Evolutionary conservation across 179 eudicot genomes (phyloP).

Genomic region (Patellifolia procumbens): DNA sequence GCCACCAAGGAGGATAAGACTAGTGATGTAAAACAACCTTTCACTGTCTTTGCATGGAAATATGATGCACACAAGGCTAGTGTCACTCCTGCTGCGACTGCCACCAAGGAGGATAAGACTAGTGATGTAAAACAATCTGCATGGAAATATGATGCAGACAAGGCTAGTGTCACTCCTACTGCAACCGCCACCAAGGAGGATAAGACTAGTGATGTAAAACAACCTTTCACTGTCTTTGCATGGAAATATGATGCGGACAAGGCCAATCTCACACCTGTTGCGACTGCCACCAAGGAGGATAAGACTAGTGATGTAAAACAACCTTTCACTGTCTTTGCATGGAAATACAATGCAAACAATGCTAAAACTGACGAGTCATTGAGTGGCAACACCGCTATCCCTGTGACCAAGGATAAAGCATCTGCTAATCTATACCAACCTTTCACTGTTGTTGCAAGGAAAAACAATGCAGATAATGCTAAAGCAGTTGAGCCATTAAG

Average conservation of each 20-base stretch:
- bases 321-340: too few relatives aligned
- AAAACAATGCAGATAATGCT: not conserved
- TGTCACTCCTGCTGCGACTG: too few relatives aligned
- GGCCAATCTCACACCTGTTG: too few relatives aligned
- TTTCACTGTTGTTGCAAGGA: not conserved
- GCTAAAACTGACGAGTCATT: too few relatives aligned
- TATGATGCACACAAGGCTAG: too few relatives aligned
- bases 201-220: not conserved
- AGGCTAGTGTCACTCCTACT: too few relatives aligned
- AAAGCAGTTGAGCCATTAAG: too few relatives aligned
- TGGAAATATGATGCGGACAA: not conserved
- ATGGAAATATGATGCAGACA: not conserved
- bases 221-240: not conserved
- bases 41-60: not conserved
- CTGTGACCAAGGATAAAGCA: not conserved
- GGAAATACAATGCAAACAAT: too few relatives aligned
- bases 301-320: too few relatives aligned
- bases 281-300: too few relatives aligned
- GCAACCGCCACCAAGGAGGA: not conserved
- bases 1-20: not conserved
- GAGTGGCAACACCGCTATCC: too few relatives aligned
- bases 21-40: not conserved
- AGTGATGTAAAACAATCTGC: not conserved
- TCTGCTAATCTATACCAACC: not conserved
- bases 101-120: not conserved